Percentiles rank a stretch among this genome's conserved stretches.
Conservation (phyloP, 2,329 filamentous ascomycete genomes). For the Pezicula carpinea region DNA sequence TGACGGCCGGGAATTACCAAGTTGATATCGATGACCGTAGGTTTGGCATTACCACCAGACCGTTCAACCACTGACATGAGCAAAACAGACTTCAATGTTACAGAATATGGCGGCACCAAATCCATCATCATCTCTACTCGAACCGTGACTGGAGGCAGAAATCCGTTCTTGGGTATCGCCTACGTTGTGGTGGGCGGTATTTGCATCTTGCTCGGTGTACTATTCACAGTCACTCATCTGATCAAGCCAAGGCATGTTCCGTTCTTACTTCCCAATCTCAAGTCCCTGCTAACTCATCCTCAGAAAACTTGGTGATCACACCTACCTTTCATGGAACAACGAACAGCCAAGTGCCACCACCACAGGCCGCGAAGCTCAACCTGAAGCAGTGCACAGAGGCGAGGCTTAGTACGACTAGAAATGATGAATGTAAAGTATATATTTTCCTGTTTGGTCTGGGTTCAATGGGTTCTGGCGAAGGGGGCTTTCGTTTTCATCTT, state of each 20-base stretch:
- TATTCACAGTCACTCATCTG: slow-evolving; percentile 88
- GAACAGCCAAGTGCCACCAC: slow-evolving; percentile 53
- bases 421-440: not conserved
- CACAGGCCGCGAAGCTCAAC: slow-evolving; percentile 47
- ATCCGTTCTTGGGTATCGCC: slow-evolving; percentile 92
- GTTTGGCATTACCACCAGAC: slow-evolving; percentile 30
- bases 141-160: slow-evolving; percentile 90
- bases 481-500: no score
- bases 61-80: slow-evolving; percentile 15
- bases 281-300: slow-evolving; percentile 4
- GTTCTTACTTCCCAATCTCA: not conserved
- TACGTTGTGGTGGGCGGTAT: slow-evolving; percentile 92
- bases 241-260: slow-evolving; percentile 75
- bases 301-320: slow-evolving; percentile 96
- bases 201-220: slow-evolving; percentile 79
- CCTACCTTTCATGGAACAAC: slow-evolving; percentile 93
- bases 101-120: slow-evolving; percentile 79
- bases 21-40: slow-evolving; percentile 75
- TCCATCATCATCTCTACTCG: slow-evolving; percentile 84
- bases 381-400: not conserved
- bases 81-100: slow-evolving; percentile 70
- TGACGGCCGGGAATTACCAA: slow-evolving; percentile 69
- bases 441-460: not conserved
- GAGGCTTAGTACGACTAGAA: not conserved
- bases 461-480: no score